A percentile compares a stretch with the other conserved stretches of the same genome.
These are phyloP conservation scores for Penicillium pancosmium DNA, from an alignment of 495 filamentous ascomycete genomes.

Conservation along the genomic window DNA sequence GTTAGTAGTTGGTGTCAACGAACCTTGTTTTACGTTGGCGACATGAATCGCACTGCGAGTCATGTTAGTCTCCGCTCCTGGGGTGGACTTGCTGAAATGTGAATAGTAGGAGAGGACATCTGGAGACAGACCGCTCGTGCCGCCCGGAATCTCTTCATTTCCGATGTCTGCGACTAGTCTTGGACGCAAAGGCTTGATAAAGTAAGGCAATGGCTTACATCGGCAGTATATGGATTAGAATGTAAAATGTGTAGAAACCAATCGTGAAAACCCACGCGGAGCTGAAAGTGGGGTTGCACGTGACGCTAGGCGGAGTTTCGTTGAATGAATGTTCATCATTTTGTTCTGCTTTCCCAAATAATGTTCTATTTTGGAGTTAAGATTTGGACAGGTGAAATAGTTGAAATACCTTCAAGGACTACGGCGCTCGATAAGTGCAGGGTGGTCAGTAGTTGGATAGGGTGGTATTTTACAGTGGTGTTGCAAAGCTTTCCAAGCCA, in stretches of 20 bases:
- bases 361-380: too few species aligned
- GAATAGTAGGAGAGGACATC: neutral
- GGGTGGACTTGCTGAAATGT: neutral
- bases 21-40: conserved; percentile 16
- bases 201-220: neutral
- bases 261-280: neutral
- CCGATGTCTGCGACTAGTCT: neutral
- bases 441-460: too few species aligned
- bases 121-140: conserved; percentile 12
- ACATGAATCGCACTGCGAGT: conserved; percentile 12
- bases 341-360: too few species aligned
- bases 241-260: neutral
- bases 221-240: neutral
- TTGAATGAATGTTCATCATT: neutral
- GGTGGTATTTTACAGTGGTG: too few species aligned
- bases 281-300: neutral
- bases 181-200: neutral
- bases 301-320: neutral
- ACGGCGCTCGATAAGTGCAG: too few species aligned
- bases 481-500: too few species aligned
- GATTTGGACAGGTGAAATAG: too few species aligned
- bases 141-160: conserved; percentile 16
- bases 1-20: neutral
- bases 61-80: neutral
- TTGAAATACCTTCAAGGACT: too few species aligned